These are phyloP conservation scores for Clavispora asparagi DNA, from an alignment of 805 yeast genomes.

Conservation along the genomic window DNA sequence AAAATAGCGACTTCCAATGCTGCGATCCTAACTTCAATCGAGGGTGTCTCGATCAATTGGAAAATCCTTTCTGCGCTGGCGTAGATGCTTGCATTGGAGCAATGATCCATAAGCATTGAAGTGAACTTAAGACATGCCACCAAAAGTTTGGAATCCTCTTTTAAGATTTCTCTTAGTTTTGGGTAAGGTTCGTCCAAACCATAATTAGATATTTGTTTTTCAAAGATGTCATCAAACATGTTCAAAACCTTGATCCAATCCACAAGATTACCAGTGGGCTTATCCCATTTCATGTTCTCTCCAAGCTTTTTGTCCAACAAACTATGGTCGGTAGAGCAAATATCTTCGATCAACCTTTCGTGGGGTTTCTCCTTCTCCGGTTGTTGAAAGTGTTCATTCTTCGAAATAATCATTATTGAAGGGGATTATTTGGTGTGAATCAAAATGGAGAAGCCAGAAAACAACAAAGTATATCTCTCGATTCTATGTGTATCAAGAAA, in stretches of 20 bases:
- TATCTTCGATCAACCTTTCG: conserved; percentile 28
- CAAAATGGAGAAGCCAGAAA: neutral
- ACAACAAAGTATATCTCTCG: neutral
- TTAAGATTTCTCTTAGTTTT: conserved; percentile 40
- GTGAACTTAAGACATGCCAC: conserved; percentile 58
- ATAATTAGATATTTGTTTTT: conserved; percentile 49
- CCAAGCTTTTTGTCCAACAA: conserved; percentile 38
- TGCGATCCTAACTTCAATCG: conserved; percentile 51
- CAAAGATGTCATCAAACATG: conserved; percentile 65
- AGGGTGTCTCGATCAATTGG: conserved; percentile 52
- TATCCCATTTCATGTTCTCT: conserved; percentile 45
- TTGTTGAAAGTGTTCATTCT: conserved; percentile 23
- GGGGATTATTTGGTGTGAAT: neutral
- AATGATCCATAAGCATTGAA: conserved; percentile 57
- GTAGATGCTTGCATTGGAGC: conserved; percentile 63
- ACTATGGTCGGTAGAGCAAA: conserved; percentile 27
- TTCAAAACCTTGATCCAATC: conserved; percentile 78
- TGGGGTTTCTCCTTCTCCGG: conserved; percentile 27
- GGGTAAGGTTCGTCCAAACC: conserved; percentile 43
- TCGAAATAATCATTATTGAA: conserved; percentile 27
- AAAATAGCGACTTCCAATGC: conserved; percentile 58
- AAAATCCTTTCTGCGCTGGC: conserved; percentile 60
- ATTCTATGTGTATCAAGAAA: neutral
- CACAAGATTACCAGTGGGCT: conserved; percentile 63
- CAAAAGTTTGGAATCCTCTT: conserved; percentile 43